phyloP scores from a whole-genome alignment of 2,329 filamentous ascomycete species.

The Coleophoma crateriformis region DNA sequence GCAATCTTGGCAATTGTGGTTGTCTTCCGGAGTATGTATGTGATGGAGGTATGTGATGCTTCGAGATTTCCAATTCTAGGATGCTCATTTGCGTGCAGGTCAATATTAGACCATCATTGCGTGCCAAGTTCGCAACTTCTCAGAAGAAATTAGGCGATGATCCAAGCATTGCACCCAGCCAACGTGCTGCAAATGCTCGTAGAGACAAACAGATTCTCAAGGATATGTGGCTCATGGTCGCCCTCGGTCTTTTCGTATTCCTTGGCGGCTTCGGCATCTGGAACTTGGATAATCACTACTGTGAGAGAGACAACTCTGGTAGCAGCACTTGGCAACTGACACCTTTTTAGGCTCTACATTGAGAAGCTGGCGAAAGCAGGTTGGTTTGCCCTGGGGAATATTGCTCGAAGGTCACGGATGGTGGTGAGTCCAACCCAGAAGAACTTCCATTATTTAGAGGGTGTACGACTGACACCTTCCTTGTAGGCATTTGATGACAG shows the following conservation, averaged over 20 bases:
- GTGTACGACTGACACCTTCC: background rate
- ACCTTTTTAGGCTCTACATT: conserved; percentile 8
- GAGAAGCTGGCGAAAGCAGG: conserved; percentile 46
- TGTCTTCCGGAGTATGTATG: conserved; percentile 51
- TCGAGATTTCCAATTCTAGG: background rate
- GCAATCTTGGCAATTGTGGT: conserved; percentile 56
- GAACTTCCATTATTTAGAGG: background rate
- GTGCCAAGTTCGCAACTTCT: conserved; percentile 29
- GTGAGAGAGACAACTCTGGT: conserved; percentile 24
- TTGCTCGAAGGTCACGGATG: conserved; percentile 68
- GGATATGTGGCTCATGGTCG: conserved; percentile 65
- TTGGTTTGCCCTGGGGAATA: conserved; percentile 68
- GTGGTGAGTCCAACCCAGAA: conserved; percentile 45
- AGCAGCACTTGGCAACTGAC: background rate
- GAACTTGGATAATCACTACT: conserved; percentile 62
- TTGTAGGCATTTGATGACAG: conserved; percentile 63
- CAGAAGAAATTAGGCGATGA: conserved; percentile 30
- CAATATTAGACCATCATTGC: conserved; percentile 46
- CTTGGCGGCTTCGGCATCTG: conserved; percentile 63
- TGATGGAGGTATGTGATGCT: conserved; percentile 53
- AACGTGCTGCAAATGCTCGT: conserved; percentile 42
- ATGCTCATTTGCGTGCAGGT: conserved; percentile 44
- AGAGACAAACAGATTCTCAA: conserved; percentile 53
- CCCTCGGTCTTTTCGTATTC: conserved; percentile 54
- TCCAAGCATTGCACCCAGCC: conserved; percentile 31